Evolutionary conservation across 129 eudicot genomes (phyloP), one percentile per base, ranked within the genome.

Genomic region (Tagetes patula): DNA sequence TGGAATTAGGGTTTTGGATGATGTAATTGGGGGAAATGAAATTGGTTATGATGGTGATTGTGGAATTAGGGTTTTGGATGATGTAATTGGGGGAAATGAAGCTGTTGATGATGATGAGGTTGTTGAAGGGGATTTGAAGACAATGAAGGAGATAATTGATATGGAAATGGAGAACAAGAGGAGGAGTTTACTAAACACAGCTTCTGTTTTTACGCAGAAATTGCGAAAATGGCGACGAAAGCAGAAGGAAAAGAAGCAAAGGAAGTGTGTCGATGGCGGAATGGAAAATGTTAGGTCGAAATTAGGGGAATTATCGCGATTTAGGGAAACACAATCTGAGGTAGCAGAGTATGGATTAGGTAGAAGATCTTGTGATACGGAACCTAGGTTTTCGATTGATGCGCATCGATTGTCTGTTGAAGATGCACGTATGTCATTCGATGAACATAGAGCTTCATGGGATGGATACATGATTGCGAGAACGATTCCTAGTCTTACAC

Each of bases 401-500:
- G 91, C 74, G 5, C 87, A 88, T 67, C 71, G 98, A 68, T 75
- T 86, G 67, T 82, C 92, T 12, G 72, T 87, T 56, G 89, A 87
- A 68, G 83, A 82, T 75, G 56, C 83, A 1, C 65, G 84, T 30
- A 53, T 82, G 6, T 86, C 93, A 1, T 77, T 90, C 7, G 98
- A 90, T 48, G 98, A 94, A 75, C 96, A 91, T n/a, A 70, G 97
- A 65, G 97, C 97, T 40, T 95, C 99, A 13, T 90, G 99, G 99
- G 97, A 95, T 75, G 99, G 96, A 59, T 88, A 90, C 78, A 77
- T 86, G 91, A 79, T 87, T 9, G 97, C 91, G 0, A 79, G 94
- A 84, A 86, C 95, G 10, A 88, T 88, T 41, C 97, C 97, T 11
- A 78, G 90, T 77, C 85, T 88, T 20, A 79, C 96, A 0, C 97